These are phyloP conservation scores for Pluteus cervinus DNA, from an alignment of 768 basidiomycete species.

Conservation along the genomic window DNA sequence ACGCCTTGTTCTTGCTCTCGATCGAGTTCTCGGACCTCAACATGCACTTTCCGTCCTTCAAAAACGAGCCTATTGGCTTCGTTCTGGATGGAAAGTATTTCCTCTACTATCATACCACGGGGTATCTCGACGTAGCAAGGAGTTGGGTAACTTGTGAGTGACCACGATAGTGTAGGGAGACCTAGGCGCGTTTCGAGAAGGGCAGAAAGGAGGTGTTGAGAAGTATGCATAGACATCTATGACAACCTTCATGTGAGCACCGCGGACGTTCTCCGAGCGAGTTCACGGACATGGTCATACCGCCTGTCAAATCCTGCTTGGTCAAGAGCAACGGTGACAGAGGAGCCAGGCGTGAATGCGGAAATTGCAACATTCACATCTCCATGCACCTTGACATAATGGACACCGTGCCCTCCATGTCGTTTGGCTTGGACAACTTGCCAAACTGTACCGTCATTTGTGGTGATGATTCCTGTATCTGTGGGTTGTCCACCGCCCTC, in stretches of 20 bases:
- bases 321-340: constrained; percentile 49
- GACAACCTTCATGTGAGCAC: too few species aligned
- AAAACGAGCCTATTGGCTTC: constrained; percentile 64
- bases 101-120: constrained; percentile 56
- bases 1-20: constrained; percentile 21
- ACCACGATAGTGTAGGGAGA: constrained; percentile 77
- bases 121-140: constrained; percentile 78
- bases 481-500: constrained; percentile 81
- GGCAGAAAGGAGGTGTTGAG: constrained; percentile 78
- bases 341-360: constrained; percentile 44
- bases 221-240: constrained; percentile 82
- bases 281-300: constrained; percentile 60
- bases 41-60: constrained; percentile 58
- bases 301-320: constrained; percentile 57
- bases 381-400: constrained; percentile 50
- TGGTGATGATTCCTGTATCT: constrained; percentile 58
- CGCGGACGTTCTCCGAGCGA: too few species aligned
- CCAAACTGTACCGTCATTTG: constrained; percentile 40
- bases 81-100: constrained; percentile 55
- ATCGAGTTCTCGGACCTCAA: constrained; percentile 72
- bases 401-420: constrained; percentile 68
- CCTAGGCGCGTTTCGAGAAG: constrained; percentile 60
- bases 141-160: constrained; percentile 59
- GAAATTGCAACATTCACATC: constrained; percentile 35
- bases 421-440: constrained; percentile 62